Evolutionary conservation across 2,329 filamentous ascomycete species (phyloP).

Genomic region (Ramichloridium luteum): DNA sequence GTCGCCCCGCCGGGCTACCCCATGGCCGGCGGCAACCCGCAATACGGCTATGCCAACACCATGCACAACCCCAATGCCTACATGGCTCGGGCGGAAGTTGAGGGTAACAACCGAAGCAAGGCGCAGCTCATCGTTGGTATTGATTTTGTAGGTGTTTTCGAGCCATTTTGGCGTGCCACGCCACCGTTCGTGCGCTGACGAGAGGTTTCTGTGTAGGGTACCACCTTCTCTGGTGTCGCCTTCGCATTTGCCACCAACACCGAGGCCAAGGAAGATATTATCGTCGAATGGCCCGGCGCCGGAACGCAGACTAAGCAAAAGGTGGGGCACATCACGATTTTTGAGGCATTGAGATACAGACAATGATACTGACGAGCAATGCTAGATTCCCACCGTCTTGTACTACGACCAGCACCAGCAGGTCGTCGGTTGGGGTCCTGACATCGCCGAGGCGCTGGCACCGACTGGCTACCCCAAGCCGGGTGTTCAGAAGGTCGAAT

Average conservation of each 20-base stretch:
- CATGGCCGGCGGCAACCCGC: conserved; percentile 23
- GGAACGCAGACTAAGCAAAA: conserved; percentile 98
- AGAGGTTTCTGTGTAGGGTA: conserved; percentile 49
- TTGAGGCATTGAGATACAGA: no score
- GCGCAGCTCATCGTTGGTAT: conserved; percentile 97
- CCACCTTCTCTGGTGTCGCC: conserved; percentile 93
- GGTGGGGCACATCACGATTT: conserved; percentile 44
- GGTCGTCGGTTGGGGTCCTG: conserved; percentile 97
- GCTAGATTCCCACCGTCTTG: conserved; percentile 96
- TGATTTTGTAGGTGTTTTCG: conserved; percentile 63
- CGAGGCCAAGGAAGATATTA: conserved; percentile 95
- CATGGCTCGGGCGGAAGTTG: conserved; percentile 49
- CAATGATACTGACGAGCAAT: no score
- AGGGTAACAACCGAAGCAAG: conserved; percentile 80
- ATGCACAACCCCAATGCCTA: conserved; percentile 12
- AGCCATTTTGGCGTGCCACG: no score
- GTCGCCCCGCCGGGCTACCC: conserved; percentile 26
- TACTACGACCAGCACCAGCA: conserved; percentile 99
- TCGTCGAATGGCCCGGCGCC: conserved; percentile 96
- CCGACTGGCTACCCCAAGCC: conserved; percentile 96
- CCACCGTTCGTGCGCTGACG: neutral
- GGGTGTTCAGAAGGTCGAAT: conserved; percentile 96
- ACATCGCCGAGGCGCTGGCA: conserved; percentile 91
- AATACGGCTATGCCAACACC: conserved; percentile 12
- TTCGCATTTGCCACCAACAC: conserved; percentile 92